phyloP scores from a whole-genome alignment of 2,329 filamentous ascomycete genomes.

The Laburnicola sp. region DNA sequence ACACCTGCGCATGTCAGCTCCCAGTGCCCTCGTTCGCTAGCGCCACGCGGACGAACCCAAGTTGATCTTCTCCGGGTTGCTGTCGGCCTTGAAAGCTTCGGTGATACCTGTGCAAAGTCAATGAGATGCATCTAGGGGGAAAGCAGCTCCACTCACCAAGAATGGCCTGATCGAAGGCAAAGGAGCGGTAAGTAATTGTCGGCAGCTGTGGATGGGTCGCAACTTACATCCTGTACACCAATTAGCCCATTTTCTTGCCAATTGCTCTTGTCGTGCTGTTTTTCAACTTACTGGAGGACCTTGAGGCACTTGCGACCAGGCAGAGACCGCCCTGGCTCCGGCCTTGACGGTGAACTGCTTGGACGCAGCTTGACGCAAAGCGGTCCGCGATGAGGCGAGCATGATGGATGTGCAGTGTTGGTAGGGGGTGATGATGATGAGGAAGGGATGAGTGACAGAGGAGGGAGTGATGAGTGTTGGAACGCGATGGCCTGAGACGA shows the following conservation, averaged over 20 bases:
- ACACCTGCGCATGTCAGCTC: conserved; percentile 64
- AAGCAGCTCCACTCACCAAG: conserved; percentile 60
- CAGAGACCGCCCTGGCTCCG: conserved; percentile 68
- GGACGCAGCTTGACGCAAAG: conserved; percentile 43
- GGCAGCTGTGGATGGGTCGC: conserved; percentile 1
- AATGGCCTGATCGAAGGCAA: conserved; percentile 63
- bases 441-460: conserved; percentile 16
- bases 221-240: conserved; percentile 42
- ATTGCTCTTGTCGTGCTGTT: conserved; percentile 13
- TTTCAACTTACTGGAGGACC: conserved; percentile 79
- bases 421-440: conserved; percentile 6
- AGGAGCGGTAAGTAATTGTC: conserved; percentile 23
- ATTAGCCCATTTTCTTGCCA: conserved; percentile 23
- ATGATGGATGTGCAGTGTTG: conserved; percentile 27
- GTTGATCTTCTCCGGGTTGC: conserved; percentile 95
- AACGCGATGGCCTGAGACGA: conserved; percentile 26
- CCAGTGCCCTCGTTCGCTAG: neutral
- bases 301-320: conserved; percentile 89
- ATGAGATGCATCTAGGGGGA: neutral
- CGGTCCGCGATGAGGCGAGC: conserved; percentile 44
- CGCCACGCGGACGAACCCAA: conserved; percentile 63
- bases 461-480: conserved; percentile 11
- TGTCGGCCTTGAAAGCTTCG: conserved; percentile 98
- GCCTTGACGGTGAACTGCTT: conserved; percentile 40
- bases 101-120: conserved; percentile 69